A percentile compares a stretch with the other conserved stretches of the same genome.
phyloP scores from a whole-genome alignment of 768 basidiomycete genomes.

The Pilatotrama ljubarskyi region DNA sequence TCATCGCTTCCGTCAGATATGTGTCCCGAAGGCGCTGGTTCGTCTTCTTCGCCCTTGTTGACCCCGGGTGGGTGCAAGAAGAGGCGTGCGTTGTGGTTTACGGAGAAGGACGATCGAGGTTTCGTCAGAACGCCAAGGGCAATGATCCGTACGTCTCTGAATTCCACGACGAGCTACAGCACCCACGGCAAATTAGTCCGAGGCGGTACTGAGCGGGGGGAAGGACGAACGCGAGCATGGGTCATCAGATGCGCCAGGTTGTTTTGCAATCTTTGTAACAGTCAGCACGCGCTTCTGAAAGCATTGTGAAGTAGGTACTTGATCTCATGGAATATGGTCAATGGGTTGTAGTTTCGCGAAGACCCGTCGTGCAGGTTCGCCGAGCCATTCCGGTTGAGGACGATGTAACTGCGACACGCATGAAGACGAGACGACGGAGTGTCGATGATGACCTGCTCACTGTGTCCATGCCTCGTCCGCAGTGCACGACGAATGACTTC shows the following conservation, averaged over 20 bases:
- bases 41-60: conserved; percentile 30
- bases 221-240: conserved; percentile 54
- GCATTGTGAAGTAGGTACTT: conserved; percentile 49
- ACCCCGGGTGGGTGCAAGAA: conserved; percentile 74
- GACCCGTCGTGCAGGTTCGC: conserved; percentile 69
- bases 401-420: conserved; percentile 56
- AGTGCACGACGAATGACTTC: conserved; percentile 67
- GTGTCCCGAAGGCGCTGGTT: not conserved
- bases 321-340: conserved; percentile 69
- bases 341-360: conserved; percentile 68
- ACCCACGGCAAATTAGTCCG: too few species aligned
- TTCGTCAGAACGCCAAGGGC: conserved; percentile 66
- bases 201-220: not conserved
- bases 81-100: conserved; percentile 68
- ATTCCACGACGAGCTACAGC: conserved; percentile 61
- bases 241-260: conserved; percentile 70
- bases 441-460: conserved; percentile 38
- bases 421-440: not conserved
- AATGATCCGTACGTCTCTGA: conserved; percentile 71
- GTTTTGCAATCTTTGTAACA: conserved; percentile 54
- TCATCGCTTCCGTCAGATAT: conserved; percentile 15
- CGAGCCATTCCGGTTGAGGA: conserved; percentile 73
- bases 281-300: not conserved
- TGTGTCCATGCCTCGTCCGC: conserved; percentile 83
- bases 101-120: conserved; percentile 53